A percentile compares a stretch with the other conserved stretches of the same genome.
Evolutionary conservation across 2,329 filamentous ascomycete species (phyloP).

Genomic region (Rutstroemia sp.): DNA sequence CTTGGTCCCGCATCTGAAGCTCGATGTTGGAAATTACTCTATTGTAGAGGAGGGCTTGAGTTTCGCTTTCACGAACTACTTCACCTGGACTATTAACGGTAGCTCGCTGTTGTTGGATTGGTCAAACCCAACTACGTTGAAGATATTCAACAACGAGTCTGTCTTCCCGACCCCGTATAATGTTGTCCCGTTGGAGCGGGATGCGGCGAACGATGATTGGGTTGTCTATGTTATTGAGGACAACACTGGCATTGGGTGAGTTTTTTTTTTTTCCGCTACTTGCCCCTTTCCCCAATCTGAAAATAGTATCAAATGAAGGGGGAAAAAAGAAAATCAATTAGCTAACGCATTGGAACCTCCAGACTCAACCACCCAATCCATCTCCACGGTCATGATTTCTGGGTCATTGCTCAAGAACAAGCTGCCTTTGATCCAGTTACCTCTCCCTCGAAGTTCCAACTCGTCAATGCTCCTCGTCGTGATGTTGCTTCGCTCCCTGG

Average conservation of each 20-base stretch:
- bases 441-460: conserved; percentile 19
- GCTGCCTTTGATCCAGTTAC: conserved; percentile 30
- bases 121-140: conserved; percentile 37
- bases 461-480: conserved; percentile 42
- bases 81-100: conserved; percentile 43
- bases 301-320: background rate
- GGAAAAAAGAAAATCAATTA: background rate
- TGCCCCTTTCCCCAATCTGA: background rate
- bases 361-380: conserved; percentile 33
- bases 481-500: conserved; percentile 41
- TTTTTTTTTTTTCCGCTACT: background rate
- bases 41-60: conserved; percentile 13
- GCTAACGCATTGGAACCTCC: background rate
- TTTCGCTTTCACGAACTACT: conserved; percentile 26
- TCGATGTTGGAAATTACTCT: conserved; percentile 19
- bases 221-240: conserved; percentile 26
- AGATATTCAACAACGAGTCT: conserved; percentile 26
- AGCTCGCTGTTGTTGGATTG: conserved; percentile 41
- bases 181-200: conserved; percentile 11
- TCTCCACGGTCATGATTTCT: conserved; percentile 46
- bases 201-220: conserved; percentile 12
- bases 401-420: conserved; percentile 38
- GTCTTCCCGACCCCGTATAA: conserved; percentile 27
- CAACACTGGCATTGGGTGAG: conserved; percentile 14
- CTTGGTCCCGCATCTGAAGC: conserved; percentile 23